Evolutionary conservation across 1,284 basidiomycete genomes (phyloP).

Genomic region (Boletus semigastroideus): DNA sequence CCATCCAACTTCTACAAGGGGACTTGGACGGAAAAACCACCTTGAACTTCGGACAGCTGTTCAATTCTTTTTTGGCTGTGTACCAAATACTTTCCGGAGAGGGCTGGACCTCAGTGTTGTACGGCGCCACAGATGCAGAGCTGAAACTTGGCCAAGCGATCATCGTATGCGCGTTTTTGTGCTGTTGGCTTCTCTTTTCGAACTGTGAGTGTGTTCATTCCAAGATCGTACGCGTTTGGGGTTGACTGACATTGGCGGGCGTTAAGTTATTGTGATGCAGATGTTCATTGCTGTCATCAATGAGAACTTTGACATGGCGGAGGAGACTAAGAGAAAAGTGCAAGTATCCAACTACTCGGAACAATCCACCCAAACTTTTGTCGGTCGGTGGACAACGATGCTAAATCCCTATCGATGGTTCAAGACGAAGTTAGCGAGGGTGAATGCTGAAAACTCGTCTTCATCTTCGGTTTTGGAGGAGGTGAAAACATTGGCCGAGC

Average conservation of each 20-base stretch:
- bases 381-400: slow-evolving; percentile 68
- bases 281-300: slow-evolving; percentile 99
- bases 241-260: slow-evolving; percentile 3
- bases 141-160: slow-evolving; percentile 68
- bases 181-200: slow-evolving; percentile 89
- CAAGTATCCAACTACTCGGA: slow-evolving; percentile 75
- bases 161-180: slow-evolving; percentile 76
- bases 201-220: slow-evolving; percentile 64
- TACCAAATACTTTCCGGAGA: slow-evolving; percentile 95
- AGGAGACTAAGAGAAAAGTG: slow-evolving; percentile 84
- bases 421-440: slow-evolving; percentile 65
- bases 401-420: slow-evolving; percentile 93
- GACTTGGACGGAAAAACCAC: slow-evolving; percentile 58
- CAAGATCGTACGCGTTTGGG: not conserved
- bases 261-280: slow-evolving; percentile 88
- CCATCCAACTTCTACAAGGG: slow-evolving; percentile 76
- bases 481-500: slow-evolving; percentile 72
- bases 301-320: slow-evolving; percentile 94
- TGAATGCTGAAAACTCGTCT: slow-evolving; percentile 69
- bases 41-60: slow-evolving; percentile 89
- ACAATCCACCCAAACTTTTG: slow-evolving; percentile 51
- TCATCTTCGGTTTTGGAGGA: slow-evolving; percentile 74
- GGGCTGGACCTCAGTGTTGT: slow-evolving; percentile 90
- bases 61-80: slow-evolving; percentile 86
- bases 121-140: slow-evolving; percentile 67